Evolutionary conservation across 192 early-diverging fungal genomes (phyloP).

Genomic region (Gryganskiella cystojenkinii): DNA sequence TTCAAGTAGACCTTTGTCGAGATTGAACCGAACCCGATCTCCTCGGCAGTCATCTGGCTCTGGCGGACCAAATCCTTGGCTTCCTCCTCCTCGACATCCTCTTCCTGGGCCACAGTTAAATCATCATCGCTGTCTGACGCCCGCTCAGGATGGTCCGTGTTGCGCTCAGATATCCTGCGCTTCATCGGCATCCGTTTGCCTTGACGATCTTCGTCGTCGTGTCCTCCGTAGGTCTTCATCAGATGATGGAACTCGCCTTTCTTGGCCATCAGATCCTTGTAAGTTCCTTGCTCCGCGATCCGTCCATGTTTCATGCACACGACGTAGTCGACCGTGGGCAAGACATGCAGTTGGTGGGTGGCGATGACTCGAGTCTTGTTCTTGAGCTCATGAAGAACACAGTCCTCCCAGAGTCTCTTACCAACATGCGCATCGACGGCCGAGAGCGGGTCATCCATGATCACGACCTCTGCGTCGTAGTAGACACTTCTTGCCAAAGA

Average conservation of each 20-base stretch:
- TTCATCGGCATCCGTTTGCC: constrained; percentile 5
- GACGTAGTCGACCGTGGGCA: constrained; percentile 75
- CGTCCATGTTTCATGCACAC: constrained; percentile 79
- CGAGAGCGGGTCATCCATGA: constrained; percentile 90
- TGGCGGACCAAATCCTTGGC: background rate
- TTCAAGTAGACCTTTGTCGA: constrained; percentile 23
- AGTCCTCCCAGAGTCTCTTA: constrained; percentile 53
- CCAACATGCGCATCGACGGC: constrained; percentile 89
- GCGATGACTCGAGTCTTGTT: constrained; percentile 86
- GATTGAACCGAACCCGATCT: constrained; percentile 23
- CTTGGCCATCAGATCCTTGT: constrained; percentile 71
- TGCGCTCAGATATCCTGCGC: constrained; percentile 2
- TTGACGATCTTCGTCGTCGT: constrained; percentile 27
- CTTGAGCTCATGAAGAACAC: constrained; percentile 45
- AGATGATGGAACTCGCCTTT: constrained; percentile 68
- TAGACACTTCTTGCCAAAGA: constrained; percentile 90
- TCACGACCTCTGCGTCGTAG: constrained; percentile 66
- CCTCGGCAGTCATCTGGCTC: constrained; percentile 36
- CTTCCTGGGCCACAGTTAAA: constrained; percentile 15
- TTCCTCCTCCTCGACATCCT: constrained; percentile 9
- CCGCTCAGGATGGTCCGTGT: background rate
- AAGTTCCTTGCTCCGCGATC: constrained; percentile 75
- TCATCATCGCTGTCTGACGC: constrained; percentile 36
- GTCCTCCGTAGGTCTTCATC: constrained; percentile 75
- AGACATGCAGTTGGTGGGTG: constrained; percentile 81